Percentiles rank a stretch among this genome's conserved stretches.
These are phyloP conservation scores for Boletellus sp. DNA, from an alignment of 768 basidiomycete genomes.

Conservation along the genomic window DNA sequence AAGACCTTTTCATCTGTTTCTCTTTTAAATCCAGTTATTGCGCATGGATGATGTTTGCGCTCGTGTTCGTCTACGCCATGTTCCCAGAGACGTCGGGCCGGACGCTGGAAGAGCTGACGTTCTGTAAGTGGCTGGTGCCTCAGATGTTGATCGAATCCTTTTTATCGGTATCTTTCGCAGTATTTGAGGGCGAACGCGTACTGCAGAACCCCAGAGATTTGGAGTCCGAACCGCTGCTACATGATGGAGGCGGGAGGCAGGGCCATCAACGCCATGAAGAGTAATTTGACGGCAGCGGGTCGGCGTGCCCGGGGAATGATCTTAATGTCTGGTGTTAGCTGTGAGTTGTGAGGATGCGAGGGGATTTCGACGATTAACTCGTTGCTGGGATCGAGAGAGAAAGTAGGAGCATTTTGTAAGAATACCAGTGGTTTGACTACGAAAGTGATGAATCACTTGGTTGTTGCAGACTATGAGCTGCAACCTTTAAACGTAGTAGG, in stretches of 20 bases:
- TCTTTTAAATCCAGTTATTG: slow-evolving; percentile 10
- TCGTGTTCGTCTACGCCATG: slow-evolving; percentile 13
- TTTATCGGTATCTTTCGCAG: slow-evolving; percentile 27
- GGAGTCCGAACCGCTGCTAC: neutral
- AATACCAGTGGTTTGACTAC: too few relatives aligned
- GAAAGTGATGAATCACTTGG: too few relatives aligned
- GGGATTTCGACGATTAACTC: too few relatives aligned
- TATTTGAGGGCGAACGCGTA: neutral
- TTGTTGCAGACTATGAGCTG: too few relatives aligned
- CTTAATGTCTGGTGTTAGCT: too few relatives aligned
- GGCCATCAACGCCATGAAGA: neutral
- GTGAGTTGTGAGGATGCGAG: too few relatives aligned
- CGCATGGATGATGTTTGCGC: slow-evolving; percentile 9
- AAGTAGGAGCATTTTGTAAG: too few relatives aligned
- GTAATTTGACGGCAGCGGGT: neutral
- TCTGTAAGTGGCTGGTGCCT: slow-evolving; percentile 8
- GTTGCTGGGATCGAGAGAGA: too few relatives aligned
- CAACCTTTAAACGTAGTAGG: too few relatives aligned
- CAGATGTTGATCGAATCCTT: slow-evolving; percentile 14
- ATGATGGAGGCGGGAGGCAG: neutral
- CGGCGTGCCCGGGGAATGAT: too few relatives aligned
- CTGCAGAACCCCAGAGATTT: neutral
- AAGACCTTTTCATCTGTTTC: too few relatives aligned
- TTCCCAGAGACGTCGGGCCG: slow-evolving; percentile 22
- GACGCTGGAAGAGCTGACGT: slow-evolving; percentile 17